Evolutionary conservation across 805 yeast genomes (phyloP), one percentile per base, ranked within the genome.

Genomic region (Geotrichum ghanense): DNA sequence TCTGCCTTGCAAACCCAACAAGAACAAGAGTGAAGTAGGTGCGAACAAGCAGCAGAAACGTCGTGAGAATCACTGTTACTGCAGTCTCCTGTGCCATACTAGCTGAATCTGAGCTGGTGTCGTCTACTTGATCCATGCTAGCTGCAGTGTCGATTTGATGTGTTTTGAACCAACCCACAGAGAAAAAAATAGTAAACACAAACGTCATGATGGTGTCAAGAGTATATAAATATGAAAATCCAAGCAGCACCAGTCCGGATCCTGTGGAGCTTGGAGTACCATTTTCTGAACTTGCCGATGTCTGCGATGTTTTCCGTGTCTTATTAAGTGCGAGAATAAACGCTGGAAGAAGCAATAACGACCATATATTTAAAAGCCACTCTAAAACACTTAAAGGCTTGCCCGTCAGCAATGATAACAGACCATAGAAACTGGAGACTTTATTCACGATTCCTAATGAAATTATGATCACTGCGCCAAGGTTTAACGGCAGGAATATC

Each of bases 391-490:
- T 80, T 47, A 89, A 71, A 1, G 92, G 92, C 59, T 89, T 95
- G 1, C 95, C 71, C 0, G 97, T 89, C 57, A 90, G 74, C 22
- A 90, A 62, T 1, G 97, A 88, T 20, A 88, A 67, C 27, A 90
- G 68, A 23, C 97, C 98, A 63, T 82, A 90, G 19, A 79, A 70
- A 7, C 97, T 96, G 49, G 95, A 79, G 53, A 89, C 85, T 61
- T 89, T 89, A 68, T 90, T 90, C 52, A 89, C 71, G 31, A 88
- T 74, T 14, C 89, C 83, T 31, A 84, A 70, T 1, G 85, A 81
- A 3, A 88, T 70, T 19, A 83, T 76, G 1, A 86, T 62, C 62
- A 90, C 97, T 21, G 88, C 95, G 12, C 97, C 97, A 21, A 83
- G 71, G 58, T 83, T 86, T 22, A 90, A 72, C 3, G 97, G 96